A percentile compares a stretch with the other conserved stretches of the same genome.
Conservation (phyloP, 73 alveolate species). For the Symbiodinium pilosum region DNA sequence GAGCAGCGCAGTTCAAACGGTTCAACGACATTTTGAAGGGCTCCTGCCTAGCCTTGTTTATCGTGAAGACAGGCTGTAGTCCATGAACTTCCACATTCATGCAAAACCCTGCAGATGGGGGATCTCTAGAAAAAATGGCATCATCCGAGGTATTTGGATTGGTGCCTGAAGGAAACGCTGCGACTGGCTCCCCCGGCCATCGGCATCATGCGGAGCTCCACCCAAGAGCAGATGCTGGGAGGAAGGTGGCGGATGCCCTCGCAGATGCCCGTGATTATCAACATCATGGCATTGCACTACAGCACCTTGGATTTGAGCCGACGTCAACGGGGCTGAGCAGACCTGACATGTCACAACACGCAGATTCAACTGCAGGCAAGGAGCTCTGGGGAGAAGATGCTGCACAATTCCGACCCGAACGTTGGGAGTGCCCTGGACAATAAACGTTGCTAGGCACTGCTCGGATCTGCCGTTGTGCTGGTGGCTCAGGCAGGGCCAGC, state of each 20-base stretch:
- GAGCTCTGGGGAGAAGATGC: constrained; percentile 65
- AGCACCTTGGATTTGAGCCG: constrained; percentile 25
- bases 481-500: constrained; percentile 41
- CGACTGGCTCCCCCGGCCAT: constrained; percentile 54
- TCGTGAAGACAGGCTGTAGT: no score
- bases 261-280: constrained; percentile 25
- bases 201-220: constrained; percentile 27
- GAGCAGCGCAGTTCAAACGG: no score
- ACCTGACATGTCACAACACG: background rate
- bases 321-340: background rate
- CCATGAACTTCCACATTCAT: no score
- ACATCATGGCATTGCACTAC: constrained; percentile 69
- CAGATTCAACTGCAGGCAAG: background rate
- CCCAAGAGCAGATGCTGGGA: constrained; percentile 66
- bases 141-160: constrained; percentile 37
- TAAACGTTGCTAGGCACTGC: no score
- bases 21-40: no score
- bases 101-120: background rate
- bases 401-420: constrained; percentile 51
- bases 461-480: no score
- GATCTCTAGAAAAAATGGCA: background rate
- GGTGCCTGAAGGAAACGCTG: constrained; percentile 69
- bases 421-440: constrained; percentile 70
- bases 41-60: no score
- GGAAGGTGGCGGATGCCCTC: background rate